Evolutionary conservation across 2,329 filamentous ascomycete species (phyloP).

Genomic region (Sporothrix inflata): DNA sequence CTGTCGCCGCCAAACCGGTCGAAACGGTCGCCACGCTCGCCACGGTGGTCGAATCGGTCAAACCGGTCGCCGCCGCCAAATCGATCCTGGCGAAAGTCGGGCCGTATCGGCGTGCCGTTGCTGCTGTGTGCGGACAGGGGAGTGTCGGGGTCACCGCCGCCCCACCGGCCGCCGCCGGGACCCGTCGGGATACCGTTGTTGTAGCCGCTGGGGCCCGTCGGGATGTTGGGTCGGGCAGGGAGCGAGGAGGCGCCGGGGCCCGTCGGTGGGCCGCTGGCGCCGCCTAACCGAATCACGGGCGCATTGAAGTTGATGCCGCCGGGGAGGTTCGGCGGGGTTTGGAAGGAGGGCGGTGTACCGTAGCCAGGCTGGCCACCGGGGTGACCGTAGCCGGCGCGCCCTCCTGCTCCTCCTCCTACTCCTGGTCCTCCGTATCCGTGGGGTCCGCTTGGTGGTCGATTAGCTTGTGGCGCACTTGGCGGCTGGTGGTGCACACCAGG

Average conservation of each 20-base stretch:
- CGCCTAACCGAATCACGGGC: constrained; percentile 91
- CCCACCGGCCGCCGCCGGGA: constrained; percentile 45
- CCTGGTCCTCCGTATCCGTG: constrained; percentile 68
- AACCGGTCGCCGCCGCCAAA: constrained; percentile 36
- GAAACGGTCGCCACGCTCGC: constrained; percentile 37
- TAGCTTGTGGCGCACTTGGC: constrained; percentile 69
- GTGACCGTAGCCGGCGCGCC: neutral
- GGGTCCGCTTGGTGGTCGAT: constrained; percentile 58
- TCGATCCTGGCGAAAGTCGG: constrained; percentile 27
- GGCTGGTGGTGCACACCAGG: constrained; percentile 73
- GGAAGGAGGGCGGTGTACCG: constrained; percentile 80
- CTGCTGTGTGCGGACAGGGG: constrained; percentile 42
- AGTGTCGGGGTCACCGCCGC: constrained; percentile 50
- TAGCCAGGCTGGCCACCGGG: constrained; percentile 42
- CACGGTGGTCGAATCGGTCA: neutral
- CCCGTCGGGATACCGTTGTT: constrained; percentile 16
- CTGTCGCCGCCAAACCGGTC: constrained; percentile 3
- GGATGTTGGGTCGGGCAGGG: constrained; percentile 39
- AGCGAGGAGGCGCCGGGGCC: constrained; percentile 33
- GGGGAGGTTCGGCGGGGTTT: constrained; percentile 87
- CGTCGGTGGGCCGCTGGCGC: constrained; percentile 52
- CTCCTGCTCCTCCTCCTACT: constrained; percentile 46
- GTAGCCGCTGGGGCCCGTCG: constrained; percentile 51
- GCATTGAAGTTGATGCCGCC: constrained; percentile 95
- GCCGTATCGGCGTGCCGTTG: constrained; percentile 25